Percentiles rank a stretch among this genome's conserved stretches.
Evolutionary conservation across 106 monocot genomes (phyloP).

Genomic region (Hemerocallis citrina): DNA sequence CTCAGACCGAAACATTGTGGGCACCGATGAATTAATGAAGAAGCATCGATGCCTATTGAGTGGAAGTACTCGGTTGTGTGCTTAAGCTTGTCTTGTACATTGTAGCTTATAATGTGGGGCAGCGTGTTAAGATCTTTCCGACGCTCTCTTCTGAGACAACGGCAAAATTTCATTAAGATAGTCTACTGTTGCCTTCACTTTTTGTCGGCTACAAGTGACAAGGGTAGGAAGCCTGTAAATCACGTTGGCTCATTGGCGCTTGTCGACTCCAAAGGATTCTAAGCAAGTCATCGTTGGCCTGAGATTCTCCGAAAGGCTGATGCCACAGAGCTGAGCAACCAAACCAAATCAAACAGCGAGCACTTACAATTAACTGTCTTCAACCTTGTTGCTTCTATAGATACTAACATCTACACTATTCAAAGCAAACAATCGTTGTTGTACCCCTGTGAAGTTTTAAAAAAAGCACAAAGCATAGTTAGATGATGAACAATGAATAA

Average conservation of each 20-base stretch:
- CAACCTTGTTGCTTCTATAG: too few relatives aligned
- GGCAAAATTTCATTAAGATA: constrained; percentile 59
- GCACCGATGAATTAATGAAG: constrained; percentile 53
- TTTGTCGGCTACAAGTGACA: constrained; percentile 87
- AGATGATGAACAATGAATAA: too few relatives aligned
- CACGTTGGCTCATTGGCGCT: constrained; percentile 77
- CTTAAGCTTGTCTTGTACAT: constrained; percentile 67
- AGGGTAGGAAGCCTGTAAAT: constrained; percentile 83
- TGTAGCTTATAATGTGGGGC: constrained; percentile 93
- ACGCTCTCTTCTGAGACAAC: constrained; percentile 67
- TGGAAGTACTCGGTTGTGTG: constrained; percentile 71
- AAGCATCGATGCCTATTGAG: constrained; percentile 59
- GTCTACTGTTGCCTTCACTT: constrained; percentile 53
- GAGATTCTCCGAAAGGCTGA: constrained; percentile 83
- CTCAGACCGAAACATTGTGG: constrained; percentile 93
- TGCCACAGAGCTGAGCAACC: constrained; percentile 94
- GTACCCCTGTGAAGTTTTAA: too few relatives aligned
- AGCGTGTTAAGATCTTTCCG: constrained; percentile 90
- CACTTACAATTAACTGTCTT: too few relatives aligned
- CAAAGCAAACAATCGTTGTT: too few relatives aligned
- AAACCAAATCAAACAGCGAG: too few relatives aligned
- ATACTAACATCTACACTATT: too few relatives aligned
- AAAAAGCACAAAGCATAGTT: too few relatives aligned
- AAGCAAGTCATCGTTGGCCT: constrained; percentile 81
- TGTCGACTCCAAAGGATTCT: constrained; percentile 78